Evolutionary conservation across 768 basidiomycete species (phyloP), one percentile per base, ranked within the genome.

Genomic region (Agaricus blazei): DNA sequence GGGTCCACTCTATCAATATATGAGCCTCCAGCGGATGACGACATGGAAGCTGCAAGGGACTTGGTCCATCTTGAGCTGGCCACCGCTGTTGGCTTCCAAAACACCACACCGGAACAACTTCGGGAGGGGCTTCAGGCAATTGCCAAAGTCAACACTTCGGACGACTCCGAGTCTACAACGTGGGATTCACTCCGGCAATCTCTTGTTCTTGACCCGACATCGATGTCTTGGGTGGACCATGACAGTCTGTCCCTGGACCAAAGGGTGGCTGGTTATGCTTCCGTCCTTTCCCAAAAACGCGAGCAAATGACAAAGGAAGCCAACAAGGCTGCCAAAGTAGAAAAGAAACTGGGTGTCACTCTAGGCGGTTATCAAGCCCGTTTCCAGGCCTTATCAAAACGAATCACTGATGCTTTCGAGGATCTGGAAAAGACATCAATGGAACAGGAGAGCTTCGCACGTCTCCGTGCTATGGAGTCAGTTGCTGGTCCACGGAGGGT

Each of bases 341-440:
- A 98, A 76, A 97, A 94, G 81, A 96, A 93, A 68, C 81, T 98
- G 9, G 80, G 77, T 8, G 83, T 93, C 55, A 81, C 82, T 12
- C 81, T 98, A 2, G 94, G 94, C n/a, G 97, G 97, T 8, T 98
- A 98, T 68, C 83, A 90, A 65, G 79, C 80, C 38, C 83, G 95
- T 9, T 84, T 84, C 28, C 78, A 78, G 63, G 80, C 81, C 40
- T 75, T 94, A 2, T 69, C 78, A 14, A 83, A 81, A 67, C 83
- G 85, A 1, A 65, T 91, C 44, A 75, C 72, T 2, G 81, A 83
- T 28, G 81, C 84, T 1, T 92, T 91, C 66, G 82, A 81, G 34
- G 87, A 87, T 61, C 75, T 94, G 29, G 79, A 85, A 54, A 76
- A 75, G 64, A 77, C 76, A 19, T 75, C 87, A 63, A 60, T 87